Evolutionary conservation across 2,329 filamentous ascomycete genomes (phyloP).

Genomic region (Coniochaeta sp.): DNA sequence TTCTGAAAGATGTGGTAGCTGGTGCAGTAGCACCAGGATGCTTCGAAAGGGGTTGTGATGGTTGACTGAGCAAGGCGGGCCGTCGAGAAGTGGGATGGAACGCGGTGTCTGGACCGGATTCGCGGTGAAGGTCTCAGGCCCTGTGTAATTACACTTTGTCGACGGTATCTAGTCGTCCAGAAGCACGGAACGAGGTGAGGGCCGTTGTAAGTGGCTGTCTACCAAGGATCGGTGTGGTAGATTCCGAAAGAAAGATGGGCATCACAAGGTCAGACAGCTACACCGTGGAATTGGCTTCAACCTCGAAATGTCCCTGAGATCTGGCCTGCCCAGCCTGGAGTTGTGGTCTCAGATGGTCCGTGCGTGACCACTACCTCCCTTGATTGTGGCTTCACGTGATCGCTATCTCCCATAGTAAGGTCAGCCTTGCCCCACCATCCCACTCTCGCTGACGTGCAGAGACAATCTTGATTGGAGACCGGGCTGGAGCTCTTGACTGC

Average conservation of each 20-base stretch:
- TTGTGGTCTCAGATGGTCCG: not conserved
- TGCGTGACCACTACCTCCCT: not conserved
- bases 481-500: not conserved
- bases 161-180: not conserved
- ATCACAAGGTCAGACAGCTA: not conserved
- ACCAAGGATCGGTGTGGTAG: not conserved
- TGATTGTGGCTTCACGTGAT: not conserved
- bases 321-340: not conserved
- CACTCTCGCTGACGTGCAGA: not conserved
- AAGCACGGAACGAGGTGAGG: not conserved
- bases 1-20: constrained; percentile 39
- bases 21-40: constrained; percentile 8
- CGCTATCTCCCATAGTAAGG: not conserved
- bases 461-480: not conserved
- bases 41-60: constrained; percentile 1
- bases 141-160: not conserved
- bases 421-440: not conserved
- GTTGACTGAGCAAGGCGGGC: not conserved
- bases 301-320: constrained; percentile 2
- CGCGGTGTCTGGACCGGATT: not conserved
- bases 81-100: not conserved
- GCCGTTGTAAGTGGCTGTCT: not conserved
- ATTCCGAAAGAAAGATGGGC: not conserved
- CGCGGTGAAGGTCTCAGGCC: not conserved
- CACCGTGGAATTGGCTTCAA: not conserved